Conservation (phyloP, 257 asterid species). For the Solanum stenotomum region DNA sequence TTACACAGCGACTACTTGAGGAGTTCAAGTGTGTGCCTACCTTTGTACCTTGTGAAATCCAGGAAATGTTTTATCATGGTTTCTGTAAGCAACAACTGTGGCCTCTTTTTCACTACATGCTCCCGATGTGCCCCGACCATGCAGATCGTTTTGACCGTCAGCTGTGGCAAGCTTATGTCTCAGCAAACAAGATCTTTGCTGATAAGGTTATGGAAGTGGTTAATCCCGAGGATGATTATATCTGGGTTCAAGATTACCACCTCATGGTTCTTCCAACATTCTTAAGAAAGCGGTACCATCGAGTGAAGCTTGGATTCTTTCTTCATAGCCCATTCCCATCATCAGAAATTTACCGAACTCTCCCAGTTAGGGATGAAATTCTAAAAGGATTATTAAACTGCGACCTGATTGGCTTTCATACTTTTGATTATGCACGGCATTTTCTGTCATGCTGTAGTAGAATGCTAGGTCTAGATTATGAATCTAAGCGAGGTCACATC, state of each 20-base stretch:
- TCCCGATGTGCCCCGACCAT: slow-evolving; percentile 82
- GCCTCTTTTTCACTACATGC: slow-evolving; percentile 97
- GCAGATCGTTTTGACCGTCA: slow-evolving; percentile 83
- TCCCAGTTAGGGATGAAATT: slow-evolving; percentile 82
- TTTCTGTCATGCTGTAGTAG: slow-evolving; percentile 90
- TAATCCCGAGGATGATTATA: slow-evolving; percentile 76
- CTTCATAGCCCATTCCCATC: slow-evolving; percentile 96
- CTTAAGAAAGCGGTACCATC: slow-evolving; percentile 70
- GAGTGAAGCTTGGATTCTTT: slow-evolving; percentile 82
- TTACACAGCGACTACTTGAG: slow-evolving; percentile 63
- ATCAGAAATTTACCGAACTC: slow-evolving; percentile 83
- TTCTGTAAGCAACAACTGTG: slow-evolving; percentile 89
- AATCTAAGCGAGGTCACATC: slow-evolving; percentile 85
- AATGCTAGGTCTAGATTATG: slow-evolving; percentile 86
- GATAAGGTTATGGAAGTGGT: slow-evolving; percentile 81
- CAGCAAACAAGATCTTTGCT: slow-evolving; percentile 75
- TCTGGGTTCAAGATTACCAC: slow-evolving; percentile 93
- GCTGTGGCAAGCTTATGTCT: slow-evolving; percentile 83
- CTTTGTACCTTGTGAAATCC: slow-evolving; percentile 63
- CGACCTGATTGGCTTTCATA: slow-evolving; percentile 83
- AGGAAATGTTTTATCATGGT: slow-evolving; percentile 61
- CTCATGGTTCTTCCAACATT: slow-evolving; percentile 90
- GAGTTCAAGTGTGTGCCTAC: slow-evolving; percentile 82
- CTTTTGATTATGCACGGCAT: slow-evolving; percentile 92
- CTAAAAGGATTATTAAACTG: slow-evolving; percentile 69